A percentile compares a stretch with the other conserved stretches of the same genome.
These are phyloP conservation scores for Helichrysum umbraculigerum DNA, from an alignment of 129 eudicot genomes.

Conservation along the genomic window DNA sequence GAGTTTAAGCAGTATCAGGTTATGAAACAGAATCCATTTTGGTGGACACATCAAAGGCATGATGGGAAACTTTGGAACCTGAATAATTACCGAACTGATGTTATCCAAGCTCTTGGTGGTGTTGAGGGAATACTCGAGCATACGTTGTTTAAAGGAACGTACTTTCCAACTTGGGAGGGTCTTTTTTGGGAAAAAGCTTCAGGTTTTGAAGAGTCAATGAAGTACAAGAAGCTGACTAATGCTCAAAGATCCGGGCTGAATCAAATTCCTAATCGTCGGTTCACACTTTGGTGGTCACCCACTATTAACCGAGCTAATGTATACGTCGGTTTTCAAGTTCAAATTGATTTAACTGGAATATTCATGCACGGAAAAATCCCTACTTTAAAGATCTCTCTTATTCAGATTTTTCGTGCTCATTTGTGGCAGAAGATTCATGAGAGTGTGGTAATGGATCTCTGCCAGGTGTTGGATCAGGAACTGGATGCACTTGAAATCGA, in stretches of 20 bases:
- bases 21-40: slow-evolving; percentile 93
- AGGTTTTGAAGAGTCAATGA: slow-evolving; percentile 99
- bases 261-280: slow-evolving; percentile 95
- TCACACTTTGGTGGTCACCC: slow-evolving; percentile 99
- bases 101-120: slow-evolving; percentile 98
- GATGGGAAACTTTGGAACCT: slow-evolving; percentile 98
- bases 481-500: slow-evolving; percentile 93
- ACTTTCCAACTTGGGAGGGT: slow-evolving; percentile 99
- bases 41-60: slow-evolving; percentile 99
- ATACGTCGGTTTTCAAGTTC: slow-evolving; percentile 99
- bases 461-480: slow-evolving; percentile 98
- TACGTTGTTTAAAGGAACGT: slow-evolving; percentile 94
- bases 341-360: slow-evolving; percentile 94
- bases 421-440: slow-evolving; percentile 99
- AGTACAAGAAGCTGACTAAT: slow-evolving; percentile 93
- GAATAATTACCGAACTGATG: slow-evolving; percentile 95
- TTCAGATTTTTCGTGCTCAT: slow-evolving; percentile 98
- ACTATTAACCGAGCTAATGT: slow-evolving; percentile 95
- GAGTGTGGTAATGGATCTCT: slow-evolving; percentile 99
- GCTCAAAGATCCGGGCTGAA: slow-evolving; percentile 98
- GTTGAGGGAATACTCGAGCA: slow-evolving; percentile 97
- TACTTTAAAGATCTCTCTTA: slow-evolving; percentile 86
- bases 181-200: slow-evolving; percentile 99
- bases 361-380: slow-evolving; percentile 99
- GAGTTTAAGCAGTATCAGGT: slow-evolving; percentile 97